phyloP scores from a whole-genome alignment of 140 eudicot genomes.

The Cichorium intybus region DNA sequence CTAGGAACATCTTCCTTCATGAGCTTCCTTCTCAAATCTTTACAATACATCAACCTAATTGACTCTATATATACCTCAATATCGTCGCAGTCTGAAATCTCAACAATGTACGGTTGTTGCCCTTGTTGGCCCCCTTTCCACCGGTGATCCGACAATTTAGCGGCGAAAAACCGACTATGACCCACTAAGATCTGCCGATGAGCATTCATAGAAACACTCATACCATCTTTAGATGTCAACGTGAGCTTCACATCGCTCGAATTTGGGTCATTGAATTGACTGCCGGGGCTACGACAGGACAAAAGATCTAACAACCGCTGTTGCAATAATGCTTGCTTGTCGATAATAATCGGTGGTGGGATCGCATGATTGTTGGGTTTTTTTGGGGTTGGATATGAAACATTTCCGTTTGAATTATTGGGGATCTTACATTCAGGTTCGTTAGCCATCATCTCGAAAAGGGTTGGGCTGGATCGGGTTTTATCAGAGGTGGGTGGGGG shows the following conservation, averaged over 20 bases:
- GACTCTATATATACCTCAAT: constrained; percentile 80
- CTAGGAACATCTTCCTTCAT: constrained; percentile 48
- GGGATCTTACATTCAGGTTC: constrained; percentile 65
- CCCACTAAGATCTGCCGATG: constrained; percentile 76
- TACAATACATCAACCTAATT: constrained; percentile 70
- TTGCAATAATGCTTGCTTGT: constrained; percentile 51
- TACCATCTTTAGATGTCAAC: constrained; percentile 64
- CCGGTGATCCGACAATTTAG: constrained; percentile 39
- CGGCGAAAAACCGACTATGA: constrained; percentile 72
- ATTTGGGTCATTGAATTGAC: constrained; percentile 58
- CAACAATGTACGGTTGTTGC: constrained; percentile 44
- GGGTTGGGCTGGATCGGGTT: constrained; percentile 91
- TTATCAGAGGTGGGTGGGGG: constrained; percentile 55
- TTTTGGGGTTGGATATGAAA: constrained; percentile 16
- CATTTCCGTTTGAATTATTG: constrained; percentile 15
- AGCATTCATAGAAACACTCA: constrained; percentile 57
- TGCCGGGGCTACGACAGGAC: constrained; percentile 68
- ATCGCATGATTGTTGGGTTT: constrained; percentile 22
- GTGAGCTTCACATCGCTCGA: constrained; percentile 80
- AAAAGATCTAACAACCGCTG: constrained; percentile 58
- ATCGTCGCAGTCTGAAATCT: constrained; percentile 91
- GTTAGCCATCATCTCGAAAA: constrained; percentile 92
- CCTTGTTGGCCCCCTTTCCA: constrained; percentile 44
- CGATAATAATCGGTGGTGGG: constrained; percentile 22
- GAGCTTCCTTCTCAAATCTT: constrained; percentile 40